Conservation (phyloP, 2,329 filamentous ascomycete genomes). For the Amesomyces nigricolor region DNA sequence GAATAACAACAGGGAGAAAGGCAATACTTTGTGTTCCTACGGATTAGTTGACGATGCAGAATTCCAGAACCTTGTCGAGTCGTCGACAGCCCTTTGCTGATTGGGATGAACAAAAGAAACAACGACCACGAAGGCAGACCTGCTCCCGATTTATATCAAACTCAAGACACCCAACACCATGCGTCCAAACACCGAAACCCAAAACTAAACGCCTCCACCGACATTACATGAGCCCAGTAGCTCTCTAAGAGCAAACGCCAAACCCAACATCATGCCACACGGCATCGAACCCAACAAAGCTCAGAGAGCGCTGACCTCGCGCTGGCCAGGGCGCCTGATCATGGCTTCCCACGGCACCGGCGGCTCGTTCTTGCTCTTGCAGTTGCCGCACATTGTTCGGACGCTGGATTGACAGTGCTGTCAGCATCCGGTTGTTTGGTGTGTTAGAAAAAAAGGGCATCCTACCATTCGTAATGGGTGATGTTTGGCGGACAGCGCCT, state of each 20-base stretch:
- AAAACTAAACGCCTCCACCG: no score
- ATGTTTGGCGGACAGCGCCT: slow-evolving; percentile 28
- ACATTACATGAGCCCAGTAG: no score
- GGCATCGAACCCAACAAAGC: background rate
- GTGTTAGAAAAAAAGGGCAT: background rate
- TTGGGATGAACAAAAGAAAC: no score
- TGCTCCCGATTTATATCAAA: no score
- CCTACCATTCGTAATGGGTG: slow-evolving; percentile 26
- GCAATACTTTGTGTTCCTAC: no score
- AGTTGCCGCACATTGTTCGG: slow-evolving; percentile 16
- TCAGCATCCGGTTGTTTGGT: background rate
- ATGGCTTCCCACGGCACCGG: slow-evolving; percentile 19
- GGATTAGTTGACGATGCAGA: no score
- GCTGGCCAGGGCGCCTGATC: slow-evolving; percentile 11
- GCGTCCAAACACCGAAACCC: no score
- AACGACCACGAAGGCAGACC: no score
- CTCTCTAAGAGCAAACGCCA: background rate
- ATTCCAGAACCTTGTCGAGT: no score
- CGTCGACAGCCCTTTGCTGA: no score
- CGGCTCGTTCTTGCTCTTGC: slow-evolving; percentile 14
- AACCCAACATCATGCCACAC: background rate
- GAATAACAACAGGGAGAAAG: no score
- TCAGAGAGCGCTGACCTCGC: background rate
- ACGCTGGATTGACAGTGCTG: background rate
- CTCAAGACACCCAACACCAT: no score